A percentile compares a stretch with the other conserved stretches of the same genome.
Conservation (phyloP, 176 grass and related monocot genomes). For the Aegilops bicornis region DNA sequence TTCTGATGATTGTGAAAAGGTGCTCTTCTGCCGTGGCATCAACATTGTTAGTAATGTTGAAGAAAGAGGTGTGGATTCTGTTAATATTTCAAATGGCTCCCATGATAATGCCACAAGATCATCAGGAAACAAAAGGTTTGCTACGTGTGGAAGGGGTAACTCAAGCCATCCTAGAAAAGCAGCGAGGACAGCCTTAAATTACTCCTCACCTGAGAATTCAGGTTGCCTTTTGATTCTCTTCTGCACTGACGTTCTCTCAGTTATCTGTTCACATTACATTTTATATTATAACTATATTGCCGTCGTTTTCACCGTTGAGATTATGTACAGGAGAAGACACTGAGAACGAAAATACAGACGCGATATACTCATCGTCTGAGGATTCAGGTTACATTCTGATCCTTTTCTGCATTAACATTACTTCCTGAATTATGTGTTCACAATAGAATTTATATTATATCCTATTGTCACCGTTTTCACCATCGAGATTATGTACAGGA, state of each 20-base stretch:
- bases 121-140: not conserved
- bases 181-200: not conserved
- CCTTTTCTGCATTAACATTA: not conserved
- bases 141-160: not conserved
- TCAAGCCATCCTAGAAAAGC: slow-evolving; percentile 1
- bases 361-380: not conserved
- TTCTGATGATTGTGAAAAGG: slow-evolving; percentile 25
- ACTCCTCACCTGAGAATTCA: not conserved
- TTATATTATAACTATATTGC: not conserved
- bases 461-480: not conserved
- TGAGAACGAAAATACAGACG: not conserved
- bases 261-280: not conserved
- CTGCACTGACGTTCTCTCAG: not conserved
- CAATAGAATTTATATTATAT: not conserved
- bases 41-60: not conserved
- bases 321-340: not conserved
- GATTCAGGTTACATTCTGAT: not conserved
- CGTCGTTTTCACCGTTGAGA: not conserved
- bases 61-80: not conserved
- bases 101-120: not conserved
- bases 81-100: not conserved
- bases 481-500: not conserved
- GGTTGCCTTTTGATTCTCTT: not conserved
- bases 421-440: not conserved
- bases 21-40: not conserved